Evolutionary conservation across 768 basidiomycete species (phyloP), one percentile per base, ranked within the genome.

Genomic region (Tylopilus felleus): DNA sequence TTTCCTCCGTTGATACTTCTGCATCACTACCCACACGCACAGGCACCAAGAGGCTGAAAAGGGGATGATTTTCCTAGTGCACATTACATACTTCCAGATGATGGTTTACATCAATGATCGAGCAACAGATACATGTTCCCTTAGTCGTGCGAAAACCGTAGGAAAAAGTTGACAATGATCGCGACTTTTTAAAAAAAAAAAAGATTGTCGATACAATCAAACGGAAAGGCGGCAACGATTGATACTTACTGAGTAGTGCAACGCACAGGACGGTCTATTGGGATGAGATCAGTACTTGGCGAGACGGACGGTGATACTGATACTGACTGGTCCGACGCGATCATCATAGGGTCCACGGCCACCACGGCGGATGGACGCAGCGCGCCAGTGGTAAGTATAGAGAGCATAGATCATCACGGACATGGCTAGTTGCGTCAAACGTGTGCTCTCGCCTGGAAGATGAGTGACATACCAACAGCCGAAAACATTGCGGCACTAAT

Each of bases 401-500:
- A 99, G 73, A 2, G 97, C 96, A 70, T 99, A 99, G 10, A 91
- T 68, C 97, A 99, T 98, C 55, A 98, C 93, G 21, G 84, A 91
- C 84, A 98, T 90, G 35, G 96, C 96, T 96, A 49, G 27, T 27
- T 43, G 42, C 25, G 38, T 65, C 48, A 67, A 53, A 57, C n/a
- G 23, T 43, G 19, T 17, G 40, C 42, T 42, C 16, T 27, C 45
- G 43, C 25, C 22, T 23, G 4, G 41, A 40, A 40, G 16, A 19
- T 23, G 21, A 45, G 19, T 7, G 36, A 77, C 86, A 53, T 61
- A 94, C 94, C 93, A 59, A 98, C 93, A 54, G 88, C 72, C 19
- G 94, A 97, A 75, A 97, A 98, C 89, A 98, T 87, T 12, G 86
- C 94, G 19, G 96, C 96, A 62, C 91, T 93, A 55, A 98, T 96